Evolutionary conservation across 2,329 filamentous ascomycete genomes (phyloP).

Genomic region (Magnaporthiopsis rhizophila): DNA sequence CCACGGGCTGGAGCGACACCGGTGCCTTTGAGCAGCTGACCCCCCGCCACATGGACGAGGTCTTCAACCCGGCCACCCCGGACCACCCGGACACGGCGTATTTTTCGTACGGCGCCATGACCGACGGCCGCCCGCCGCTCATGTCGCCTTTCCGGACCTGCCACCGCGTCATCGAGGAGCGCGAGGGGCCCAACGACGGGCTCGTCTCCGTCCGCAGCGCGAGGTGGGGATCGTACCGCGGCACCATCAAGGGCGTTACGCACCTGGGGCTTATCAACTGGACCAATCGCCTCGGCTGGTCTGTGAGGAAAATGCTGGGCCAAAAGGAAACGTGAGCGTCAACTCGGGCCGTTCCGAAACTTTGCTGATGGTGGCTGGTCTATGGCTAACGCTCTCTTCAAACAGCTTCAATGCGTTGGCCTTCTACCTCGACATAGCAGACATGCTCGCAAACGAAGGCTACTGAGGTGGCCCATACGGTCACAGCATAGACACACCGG

Average conservation of each 20-base stretch:
- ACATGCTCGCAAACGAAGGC: slow-evolving; percentile 66
- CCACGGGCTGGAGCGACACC: slow-evolving; percentile 44
- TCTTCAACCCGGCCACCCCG: slow-evolving; percentile 50
- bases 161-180: slow-evolving; percentile 37
- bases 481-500: neutral
- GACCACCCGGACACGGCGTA: slow-evolving; percentile 47
- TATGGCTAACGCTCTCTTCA: neutral
- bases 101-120: slow-evolving; percentile 53
- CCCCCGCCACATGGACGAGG: slow-evolving; percentile 45
- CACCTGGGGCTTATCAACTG: slow-evolving; percentile 62
- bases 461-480: neutral
- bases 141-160: slow-evolving; percentile 56
- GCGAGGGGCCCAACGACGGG: slow-evolving; percentile 56
- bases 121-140: slow-evolving; percentile 42
- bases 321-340: slow-evolving; percentile 40
- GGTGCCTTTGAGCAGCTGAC: slow-evolving; percentile 56
- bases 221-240: slow-evolving; percentile 56
- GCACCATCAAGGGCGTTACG: slow-evolving; percentile 52
- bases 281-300: slow-evolving; percentile 53
- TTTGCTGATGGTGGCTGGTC: neutral
- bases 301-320: slow-evolving; percentile 44
- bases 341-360: neutral
- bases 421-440: slow-evolving; percentile 57
- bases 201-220: slow-evolving; percentile 59
- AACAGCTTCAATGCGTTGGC: slow-evolving; percentile 57